Base-by-base conservation (phyloP, 371 early-diverging fungal species). In the Quaeritorhiza haematococci region DNA sequence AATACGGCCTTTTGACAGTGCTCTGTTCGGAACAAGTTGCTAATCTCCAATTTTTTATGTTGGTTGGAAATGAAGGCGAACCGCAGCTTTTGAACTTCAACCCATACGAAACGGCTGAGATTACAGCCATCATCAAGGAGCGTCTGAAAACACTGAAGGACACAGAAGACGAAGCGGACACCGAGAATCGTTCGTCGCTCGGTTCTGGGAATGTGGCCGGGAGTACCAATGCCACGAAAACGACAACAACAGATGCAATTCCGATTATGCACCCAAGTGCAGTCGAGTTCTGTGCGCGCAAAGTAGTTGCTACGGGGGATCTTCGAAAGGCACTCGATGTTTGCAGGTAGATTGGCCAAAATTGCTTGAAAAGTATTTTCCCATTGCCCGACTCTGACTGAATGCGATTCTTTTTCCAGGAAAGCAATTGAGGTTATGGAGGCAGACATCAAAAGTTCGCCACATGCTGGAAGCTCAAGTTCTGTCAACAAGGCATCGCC, bases 291-390 rank as follows among this genome's bases (percentile, higher is more conserved):
- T 91, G 91, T 63, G 91, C 95, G 17, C 80, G 94, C 44, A 97
- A 95, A 67, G 87, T 93, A 1, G 92, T 92, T 0, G 84, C 84
- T 0, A 90, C 91, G 27, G 96, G 97, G 3, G 97, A 97, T 71
- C 54, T 95, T 38, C 73, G 97, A 53, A 88, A 87, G 50, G 96
- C 93, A 0, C 71, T 96, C 30, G 95, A 94, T 74, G 85, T 94
- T 19, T 93, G 92, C 67, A 79, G 76, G 67, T 69, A 49, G n/a
- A 58, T 59, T 27, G 4, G 4, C 26, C 13, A 6, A 3, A 10
- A 15, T 24, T 19, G 24, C 1, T 41, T 2, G 49, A 55, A 6
- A 54, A 15, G 23, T 23, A 10, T 48, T 13, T 38, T 47, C 3
- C 29, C 15, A 45, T 29, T 2, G 33, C 28, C 34, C 19, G 5